Percentiles rank a stretch among this genome's conserved stretches.
These are phyloP conservation scores for Alternaria gaisen DNA, from an alignment of 2,329 filamentous ascomycete genomes.

Conservation along the genomic window DNA sequence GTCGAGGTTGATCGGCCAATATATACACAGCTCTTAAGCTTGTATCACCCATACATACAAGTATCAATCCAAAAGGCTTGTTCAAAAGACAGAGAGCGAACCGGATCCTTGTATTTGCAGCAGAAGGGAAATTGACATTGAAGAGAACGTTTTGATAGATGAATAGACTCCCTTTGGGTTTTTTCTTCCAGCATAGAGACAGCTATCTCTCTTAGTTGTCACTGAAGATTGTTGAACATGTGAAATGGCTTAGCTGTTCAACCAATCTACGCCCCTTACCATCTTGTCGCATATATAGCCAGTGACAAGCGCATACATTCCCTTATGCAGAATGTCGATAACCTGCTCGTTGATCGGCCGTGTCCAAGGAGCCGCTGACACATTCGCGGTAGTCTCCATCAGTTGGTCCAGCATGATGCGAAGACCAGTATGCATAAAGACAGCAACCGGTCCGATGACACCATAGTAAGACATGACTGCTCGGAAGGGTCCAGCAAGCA, in stretches of 20 bases:
- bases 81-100: not conserved
- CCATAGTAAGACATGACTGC: constrained; percentile 44
- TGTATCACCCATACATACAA: not conserved
- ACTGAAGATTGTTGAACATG: not conserved
- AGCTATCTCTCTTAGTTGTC: not conserved
- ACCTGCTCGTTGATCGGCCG: constrained; percentile 48
- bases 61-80: not conserved
- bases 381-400: constrained; percentile 41
- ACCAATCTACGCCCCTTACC: constrained; percentile 31
- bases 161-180: not conserved
- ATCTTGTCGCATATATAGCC: constrained; percentile 38
- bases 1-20: not conserved
- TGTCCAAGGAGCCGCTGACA: constrained; percentile 43
- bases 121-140: not conserved
- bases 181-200: not conserved
- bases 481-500: constrained; percentile 36
- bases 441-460: constrained; percentile 42
- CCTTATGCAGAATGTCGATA: constrained; percentile 44
- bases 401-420: constrained; percentile 42
- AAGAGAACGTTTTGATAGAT: not conserved
- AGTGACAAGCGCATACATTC: constrained; percentile 36
- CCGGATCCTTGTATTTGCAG: not conserved
- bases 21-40: not conserved
- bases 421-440: constrained; percentile 41
- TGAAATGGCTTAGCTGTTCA: constrained; percentile 10